Percentiles rank a stretch among this genome's conserved stretches.
Evolutionary conservation across 192 early-diverging fungal species (phyloP).

Genomic region (Mortierella claussenii): DNA sequence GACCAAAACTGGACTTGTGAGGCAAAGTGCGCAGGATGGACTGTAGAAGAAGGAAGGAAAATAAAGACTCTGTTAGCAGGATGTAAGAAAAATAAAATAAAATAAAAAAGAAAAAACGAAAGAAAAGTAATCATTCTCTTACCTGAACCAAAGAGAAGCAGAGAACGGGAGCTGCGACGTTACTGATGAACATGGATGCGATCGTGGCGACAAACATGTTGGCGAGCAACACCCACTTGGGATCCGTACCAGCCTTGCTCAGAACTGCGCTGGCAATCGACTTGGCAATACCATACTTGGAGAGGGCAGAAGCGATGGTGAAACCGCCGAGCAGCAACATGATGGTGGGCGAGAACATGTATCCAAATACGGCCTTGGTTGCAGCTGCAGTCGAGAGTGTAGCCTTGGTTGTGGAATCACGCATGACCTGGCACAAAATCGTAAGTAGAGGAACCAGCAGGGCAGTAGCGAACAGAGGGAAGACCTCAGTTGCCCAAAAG

Average conservation of each 20-base stretch:
- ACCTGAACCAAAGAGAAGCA: constrained; percentile 77
- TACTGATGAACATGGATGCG: constrained; percentile 84
- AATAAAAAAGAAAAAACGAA: background rate
- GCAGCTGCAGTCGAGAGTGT: constrained; percentile 55
- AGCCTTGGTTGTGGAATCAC: constrained; percentile 50
- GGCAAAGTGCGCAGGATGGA: constrained; percentile 81
- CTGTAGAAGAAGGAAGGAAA: constrained; percentile 18
- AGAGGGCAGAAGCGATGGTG: constrained; percentile 77
- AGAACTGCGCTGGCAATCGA: constrained; percentile 70
- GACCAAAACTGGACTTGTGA: constrained; percentile 64
- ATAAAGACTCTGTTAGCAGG: background rate
- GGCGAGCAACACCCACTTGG: constrained; percentile 72
- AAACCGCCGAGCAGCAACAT: constrained; percentile 84
- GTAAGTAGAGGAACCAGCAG: constrained; percentile 75
- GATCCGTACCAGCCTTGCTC: constrained; percentile 73
- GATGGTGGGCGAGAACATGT: constrained; percentile 82
- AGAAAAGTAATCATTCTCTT: no score
- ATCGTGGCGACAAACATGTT: constrained; percentile 83
- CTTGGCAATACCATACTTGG: constrained; percentile 82
- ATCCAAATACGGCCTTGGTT: constrained; percentile 71
- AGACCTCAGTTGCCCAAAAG: constrained; percentile 87
- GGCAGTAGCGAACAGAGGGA: constrained; percentile 80
- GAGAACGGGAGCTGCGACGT: constrained; percentile 82
- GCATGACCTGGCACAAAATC: constrained; percentile 70
- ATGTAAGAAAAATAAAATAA: no score